These are phyloP conservation scores for Hypoxylon subgilvum DNA, from an alignment of 495 filamentous ascomycete species.

Conservation along the genomic window DNA sequence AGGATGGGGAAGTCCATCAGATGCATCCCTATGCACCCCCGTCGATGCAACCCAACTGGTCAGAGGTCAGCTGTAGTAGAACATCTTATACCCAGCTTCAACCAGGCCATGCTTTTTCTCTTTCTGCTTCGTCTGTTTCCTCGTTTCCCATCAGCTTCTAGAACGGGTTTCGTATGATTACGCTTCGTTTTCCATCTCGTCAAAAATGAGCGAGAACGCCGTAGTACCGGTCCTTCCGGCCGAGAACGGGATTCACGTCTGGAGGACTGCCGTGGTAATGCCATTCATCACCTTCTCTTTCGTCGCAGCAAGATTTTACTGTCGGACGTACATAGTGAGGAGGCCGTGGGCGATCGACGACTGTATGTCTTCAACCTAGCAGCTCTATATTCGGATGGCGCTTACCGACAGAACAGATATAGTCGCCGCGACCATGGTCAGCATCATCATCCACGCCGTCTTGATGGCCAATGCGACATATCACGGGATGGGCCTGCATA, in stretches of 20 bases:
- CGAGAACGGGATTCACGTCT: conserved; percentile 42
- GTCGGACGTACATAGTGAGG: conserved; percentile 29
- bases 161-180: not conserved
- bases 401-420: conserved; percentile 30
- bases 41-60: conserved; percentile 9
- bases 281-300: conserved; percentile 41
- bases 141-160: not conserved
- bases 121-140: not conserved
- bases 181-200: not conserved
- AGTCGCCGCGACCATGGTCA: conserved; percentile 38
- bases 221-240: conserved; percentile 37
- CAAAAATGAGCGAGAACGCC: conserved; percentile 31
- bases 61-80: not conserved
- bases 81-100: conserved; percentile 1
- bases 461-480: conserved; percentile 41
- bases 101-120: not conserved
- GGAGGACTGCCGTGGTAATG: conserved; percentile 40
- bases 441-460: conserved; percentile 36
- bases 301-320: conserved; percentile 41
- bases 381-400: not conserved
- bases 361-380: conserved; percentile 25
- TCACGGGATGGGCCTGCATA: conserved; percentile 43
- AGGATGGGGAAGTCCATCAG: conserved; percentile 12
- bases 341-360: conserved; percentile 34
- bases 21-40: conserved; percentile 8